Evolutionary conservation across 1,139 yeast species (phyloP).

Genomic region (Kluyveromyces marxianus): DNA sequence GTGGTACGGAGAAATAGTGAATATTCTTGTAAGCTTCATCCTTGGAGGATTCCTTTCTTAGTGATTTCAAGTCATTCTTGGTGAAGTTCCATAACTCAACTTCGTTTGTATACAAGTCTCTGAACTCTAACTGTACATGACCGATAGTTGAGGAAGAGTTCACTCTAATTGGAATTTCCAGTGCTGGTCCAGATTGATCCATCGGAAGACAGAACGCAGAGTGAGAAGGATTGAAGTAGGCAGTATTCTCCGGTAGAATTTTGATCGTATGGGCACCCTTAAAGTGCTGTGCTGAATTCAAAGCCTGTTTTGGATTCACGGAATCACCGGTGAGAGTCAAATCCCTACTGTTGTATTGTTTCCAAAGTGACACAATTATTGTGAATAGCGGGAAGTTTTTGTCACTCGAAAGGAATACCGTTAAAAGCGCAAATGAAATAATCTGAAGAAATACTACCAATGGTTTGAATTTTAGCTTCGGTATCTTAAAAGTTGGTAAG

Average conservation of each 20-base stretch:
- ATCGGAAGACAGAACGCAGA: slow-evolving; percentile 55
- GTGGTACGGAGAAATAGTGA: slow-evolving; percentile 46
- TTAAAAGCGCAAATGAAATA: slow-evolving; percentile 29
- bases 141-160: slow-evolving; percentile 76
- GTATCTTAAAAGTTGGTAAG: slow-evolving; percentile 68
- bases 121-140: slow-evolving; percentile 55
- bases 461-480: slow-evolving; percentile 51
- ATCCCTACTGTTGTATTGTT: slow-evolving; percentile 48
- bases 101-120: slow-evolving; percentile 49
- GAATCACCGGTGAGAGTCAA: slow-evolving; percentile 58
- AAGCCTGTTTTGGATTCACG: slow-evolving; percentile 34
- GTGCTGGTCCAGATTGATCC: slow-evolving; percentile 26
- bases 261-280: slow-evolving; percentile 81
- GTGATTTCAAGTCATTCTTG: slow-evolving; percentile 41
- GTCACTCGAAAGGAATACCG: slow-evolving; percentile 35
- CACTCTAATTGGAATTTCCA: slow-evolving; percentile 64
- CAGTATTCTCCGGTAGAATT: slow-evolving; percentile 87
- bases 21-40: slow-evolving; percentile 33
- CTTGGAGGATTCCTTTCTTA: slow-evolving; percentile 32
- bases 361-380: slow-evolving; percentile 40
- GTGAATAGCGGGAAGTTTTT: slow-evolving; percentile 44
- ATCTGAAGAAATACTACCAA: slow-evolving; percentile 34
- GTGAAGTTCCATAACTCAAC: slow-evolving; percentile 47
- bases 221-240: slow-evolving; percentile 69
- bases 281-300: slow-evolving; percentile 66